phyloP scores from a whole-genome alignment of 1,284 basidiomycete species.

The Coriolopsis trogii region DNA sequence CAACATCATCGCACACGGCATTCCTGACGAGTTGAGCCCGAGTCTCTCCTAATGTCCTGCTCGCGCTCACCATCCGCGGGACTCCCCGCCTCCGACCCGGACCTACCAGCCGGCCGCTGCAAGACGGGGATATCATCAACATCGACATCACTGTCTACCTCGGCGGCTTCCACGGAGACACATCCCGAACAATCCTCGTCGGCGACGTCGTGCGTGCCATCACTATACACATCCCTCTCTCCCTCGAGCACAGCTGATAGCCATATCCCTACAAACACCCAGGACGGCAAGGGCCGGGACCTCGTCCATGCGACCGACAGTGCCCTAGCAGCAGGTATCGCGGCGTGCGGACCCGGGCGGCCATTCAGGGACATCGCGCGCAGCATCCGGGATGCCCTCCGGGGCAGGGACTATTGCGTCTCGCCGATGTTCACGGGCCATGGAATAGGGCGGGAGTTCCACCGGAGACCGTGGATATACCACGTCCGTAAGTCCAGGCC shows the following conservation, averaged over 20 bases:
- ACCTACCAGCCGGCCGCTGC: slow-evolving; percentile 65
- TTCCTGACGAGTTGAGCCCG: slow-evolving; percentile 73
- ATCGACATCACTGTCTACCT: slow-evolving; percentile 83
- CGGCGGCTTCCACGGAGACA: slow-evolving; percentile 86
- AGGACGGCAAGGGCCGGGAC: slow-evolving; percentile 71
- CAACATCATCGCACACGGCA: slow-evolving; percentile 85
- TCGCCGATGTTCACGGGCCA: slow-evolving; percentile 83
- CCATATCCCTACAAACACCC: not conserved
- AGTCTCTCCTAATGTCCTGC: not conserved
- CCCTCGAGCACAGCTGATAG: no score
- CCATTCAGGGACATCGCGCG: slow-evolving; percentile 77
- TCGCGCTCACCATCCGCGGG: not conserved
- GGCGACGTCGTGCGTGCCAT: slow-evolving; percentile 63
- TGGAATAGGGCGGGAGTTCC: slow-evolving; percentile 86
- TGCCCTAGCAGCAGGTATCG: slow-evolving; percentile 75
- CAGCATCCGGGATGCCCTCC: slow-evolving; percentile 67
- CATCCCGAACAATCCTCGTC: slow-evolving; percentile 79
- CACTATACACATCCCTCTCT: no score
- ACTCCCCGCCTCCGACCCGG: not conserved
- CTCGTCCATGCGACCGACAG: slow-evolving; percentile 65
- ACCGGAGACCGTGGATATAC: slow-evolving; percentile 83
- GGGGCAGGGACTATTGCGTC: slow-evolving; percentile 54
- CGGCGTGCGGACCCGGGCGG: slow-evolving; percentile 75
- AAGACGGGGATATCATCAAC: slow-evolving; percentile 84
- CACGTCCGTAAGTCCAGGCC: slow-evolving; percentile 64